Conservation (phyloP, 2,329 filamentous ascomycete genomes). For the Zalaria obscura region DNA sequence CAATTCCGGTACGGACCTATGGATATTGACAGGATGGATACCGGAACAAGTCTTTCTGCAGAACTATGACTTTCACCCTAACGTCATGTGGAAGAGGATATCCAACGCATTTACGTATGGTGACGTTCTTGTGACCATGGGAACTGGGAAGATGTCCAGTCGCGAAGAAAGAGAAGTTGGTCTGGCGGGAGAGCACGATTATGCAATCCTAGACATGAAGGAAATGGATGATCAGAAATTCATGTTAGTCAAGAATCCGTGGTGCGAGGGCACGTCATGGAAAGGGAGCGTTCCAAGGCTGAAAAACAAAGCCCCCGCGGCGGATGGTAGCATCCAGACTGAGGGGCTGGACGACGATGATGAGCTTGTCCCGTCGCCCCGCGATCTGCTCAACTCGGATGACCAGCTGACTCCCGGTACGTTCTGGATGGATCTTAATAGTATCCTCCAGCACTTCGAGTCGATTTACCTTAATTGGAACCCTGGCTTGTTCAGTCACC, state of each 20-base stretch:
- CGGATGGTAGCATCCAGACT: not conserved
- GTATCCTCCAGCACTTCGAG: conserved; percentile 82
- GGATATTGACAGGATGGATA: conserved; percentile 89
- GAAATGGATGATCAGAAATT: conserved; percentile 49
- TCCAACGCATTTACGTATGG: conserved; percentile 59
- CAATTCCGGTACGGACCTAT: conserved; percentile 90
- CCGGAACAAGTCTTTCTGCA: conserved; percentile 91
- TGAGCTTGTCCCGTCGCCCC: conserved; percentile 14
- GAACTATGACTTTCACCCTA: conserved; percentile 62
- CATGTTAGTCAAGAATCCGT: conserved; percentile 87
- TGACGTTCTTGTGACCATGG: conserved; percentile 77
- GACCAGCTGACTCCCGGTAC: conserved; percentile 48
- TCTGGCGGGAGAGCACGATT: conserved; percentile 82
- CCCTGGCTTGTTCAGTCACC: conserved; percentile 62
- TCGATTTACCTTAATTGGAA: conserved; percentile 98
- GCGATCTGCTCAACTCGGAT: conserved; percentile 21
- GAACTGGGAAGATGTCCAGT: conserved; percentile 67
- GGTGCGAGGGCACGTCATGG: conserved; percentile 72
- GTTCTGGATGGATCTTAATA: conserved; percentile 86
- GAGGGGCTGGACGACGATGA: conserved; percentile 8
- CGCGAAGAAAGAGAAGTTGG: conserved; percentile 70
- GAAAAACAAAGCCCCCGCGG: not conserved
- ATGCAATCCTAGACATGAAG: conserved; percentile 71
- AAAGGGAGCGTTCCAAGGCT: conserved; percentile 31
- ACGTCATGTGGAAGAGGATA: conserved; percentile 65